phyloP scores from a whole-genome alignment of 306 rosid genomes.

The Benincasa hispida region DNA sequence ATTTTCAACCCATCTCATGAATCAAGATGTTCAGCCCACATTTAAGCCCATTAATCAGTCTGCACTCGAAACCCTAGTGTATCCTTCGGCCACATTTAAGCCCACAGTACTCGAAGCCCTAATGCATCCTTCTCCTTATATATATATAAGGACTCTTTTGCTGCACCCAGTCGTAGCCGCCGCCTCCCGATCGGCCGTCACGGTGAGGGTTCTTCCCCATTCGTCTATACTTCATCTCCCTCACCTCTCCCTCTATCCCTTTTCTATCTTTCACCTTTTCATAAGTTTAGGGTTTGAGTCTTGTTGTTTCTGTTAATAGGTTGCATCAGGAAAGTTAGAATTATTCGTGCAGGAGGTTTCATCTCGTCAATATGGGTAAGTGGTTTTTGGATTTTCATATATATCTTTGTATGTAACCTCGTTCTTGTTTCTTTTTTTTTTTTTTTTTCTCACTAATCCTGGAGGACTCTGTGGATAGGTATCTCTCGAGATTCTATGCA shows the following conservation, averaged over 20 bases:
- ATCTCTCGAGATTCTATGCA: conserved; percentile 10
- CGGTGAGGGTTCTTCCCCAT: background rate
- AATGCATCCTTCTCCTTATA: no score
- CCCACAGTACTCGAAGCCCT: no score
- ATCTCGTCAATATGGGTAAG: background rate
- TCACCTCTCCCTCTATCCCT: background rate
- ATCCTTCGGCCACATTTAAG: no score
- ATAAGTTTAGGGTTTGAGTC: background rate
- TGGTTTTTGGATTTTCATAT: background rate
- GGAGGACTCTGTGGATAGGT: background rate
- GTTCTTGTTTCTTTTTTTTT: background rate
- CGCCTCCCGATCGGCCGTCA: no score
- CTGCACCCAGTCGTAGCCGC: no score
- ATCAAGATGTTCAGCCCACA: no score
- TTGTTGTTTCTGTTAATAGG: background rate
- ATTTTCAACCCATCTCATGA: no score
- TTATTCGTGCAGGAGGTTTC: background rate
- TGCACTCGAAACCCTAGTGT: no score
- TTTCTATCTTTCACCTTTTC: background rate
- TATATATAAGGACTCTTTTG: no score
- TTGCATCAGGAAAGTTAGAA: background rate
- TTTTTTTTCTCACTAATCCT: background rate
- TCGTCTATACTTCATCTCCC: background rate
- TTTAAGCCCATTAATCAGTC: no score
- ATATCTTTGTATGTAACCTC: background rate